phyloP scores from a whole-genome alignment of 2,329 filamentous ascomycete species.

The Aspergillaceae sp. region DNA sequence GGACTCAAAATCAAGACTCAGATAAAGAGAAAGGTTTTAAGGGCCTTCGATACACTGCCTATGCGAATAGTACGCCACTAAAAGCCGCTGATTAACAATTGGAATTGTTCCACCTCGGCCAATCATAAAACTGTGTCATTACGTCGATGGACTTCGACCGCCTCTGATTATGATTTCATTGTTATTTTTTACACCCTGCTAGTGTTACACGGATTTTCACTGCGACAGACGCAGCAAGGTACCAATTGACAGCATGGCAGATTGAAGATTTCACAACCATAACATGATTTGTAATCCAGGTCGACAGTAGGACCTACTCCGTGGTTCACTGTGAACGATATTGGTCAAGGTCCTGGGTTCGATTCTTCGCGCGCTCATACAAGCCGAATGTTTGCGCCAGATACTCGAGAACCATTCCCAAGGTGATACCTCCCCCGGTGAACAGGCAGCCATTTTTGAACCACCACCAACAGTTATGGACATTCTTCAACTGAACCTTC shows the following conservation, averaged over 20 bases:
- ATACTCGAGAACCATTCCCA: constrained; percentile 51
- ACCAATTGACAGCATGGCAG: too few relatives aligned
- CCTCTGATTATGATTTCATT: not conserved
- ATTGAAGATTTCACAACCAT: too few relatives aligned
- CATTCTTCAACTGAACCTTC: constrained; percentile 49
- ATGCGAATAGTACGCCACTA: not conserved
- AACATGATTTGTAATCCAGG: too few relatives aligned
- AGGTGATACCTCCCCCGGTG: constrained; percentile 51
- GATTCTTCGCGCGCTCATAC: constrained; percentile 13
- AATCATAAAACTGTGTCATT: not conserved
- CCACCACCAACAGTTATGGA: constrained; percentile 56
- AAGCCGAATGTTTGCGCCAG: constrained; percentile 20
- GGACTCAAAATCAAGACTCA: not conserved
- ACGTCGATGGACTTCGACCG: not conserved
- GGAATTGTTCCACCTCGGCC: not conserved
- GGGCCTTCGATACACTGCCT: too few relatives aligned
- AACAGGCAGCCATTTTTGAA: constrained; percentile 55
- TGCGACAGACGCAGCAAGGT: too few relatives aligned
- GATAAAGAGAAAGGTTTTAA: not conserved
- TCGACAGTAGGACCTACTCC: too few relatives aligned
- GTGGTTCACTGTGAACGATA: not conserved
- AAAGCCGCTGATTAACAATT: not conserved
- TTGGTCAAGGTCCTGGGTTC: not conserved
- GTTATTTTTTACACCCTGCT: too few relatives aligned
- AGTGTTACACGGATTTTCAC: too few relatives aligned